Percentiles rank a stretch among this genome's conserved stretches.
These are phyloP conservation scores for Rhizopogon vinicolor DNA, from an alignment of 768 basidiomycete species.

Conservation along the genomic window DNA sequence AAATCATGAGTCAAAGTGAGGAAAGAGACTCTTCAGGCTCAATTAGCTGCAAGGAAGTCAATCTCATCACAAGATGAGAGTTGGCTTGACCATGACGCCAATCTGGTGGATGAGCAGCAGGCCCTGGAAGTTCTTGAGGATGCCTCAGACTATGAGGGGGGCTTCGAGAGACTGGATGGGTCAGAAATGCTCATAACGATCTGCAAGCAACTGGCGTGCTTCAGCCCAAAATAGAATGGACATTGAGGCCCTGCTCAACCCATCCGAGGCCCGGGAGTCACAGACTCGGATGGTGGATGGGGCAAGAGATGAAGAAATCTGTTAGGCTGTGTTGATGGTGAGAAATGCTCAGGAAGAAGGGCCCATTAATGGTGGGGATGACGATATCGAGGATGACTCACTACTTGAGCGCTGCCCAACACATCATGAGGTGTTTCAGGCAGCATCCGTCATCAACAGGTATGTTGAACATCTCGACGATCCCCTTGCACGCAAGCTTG, in stretches of 20 bases:
- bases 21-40: conserved; percentile 4
- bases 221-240: neutral
- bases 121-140: conserved; percentile 14
- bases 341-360: neutral
- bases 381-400: too few species aligned
- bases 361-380: neutral
- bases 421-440: too few species aligned
- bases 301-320: neutral
- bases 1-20: conserved; percentile 10
- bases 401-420: too few species aligned
- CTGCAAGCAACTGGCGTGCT: conserved; percentile 8
- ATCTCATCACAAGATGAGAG: conserved; percentile 3
- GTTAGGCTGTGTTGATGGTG: too few species aligned
- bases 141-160: conserved; percentile 16
- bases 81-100: conserved; percentile 18
- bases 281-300: neutral
- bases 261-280: neutral
- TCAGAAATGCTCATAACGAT: conserved; percentile 10
- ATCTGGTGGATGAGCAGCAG: conserved; percentile 19
- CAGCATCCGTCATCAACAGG: too few species aligned
- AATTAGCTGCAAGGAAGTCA: neutral
- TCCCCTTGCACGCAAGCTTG: too few species aligned
- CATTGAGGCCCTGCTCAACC: neutral
- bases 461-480: too few species aligned
- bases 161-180: conserved; percentile 7